Conservation (phyloP, 2,329 filamentous ascomycete genomes). For the Zopfia rhizophila region DNA sequence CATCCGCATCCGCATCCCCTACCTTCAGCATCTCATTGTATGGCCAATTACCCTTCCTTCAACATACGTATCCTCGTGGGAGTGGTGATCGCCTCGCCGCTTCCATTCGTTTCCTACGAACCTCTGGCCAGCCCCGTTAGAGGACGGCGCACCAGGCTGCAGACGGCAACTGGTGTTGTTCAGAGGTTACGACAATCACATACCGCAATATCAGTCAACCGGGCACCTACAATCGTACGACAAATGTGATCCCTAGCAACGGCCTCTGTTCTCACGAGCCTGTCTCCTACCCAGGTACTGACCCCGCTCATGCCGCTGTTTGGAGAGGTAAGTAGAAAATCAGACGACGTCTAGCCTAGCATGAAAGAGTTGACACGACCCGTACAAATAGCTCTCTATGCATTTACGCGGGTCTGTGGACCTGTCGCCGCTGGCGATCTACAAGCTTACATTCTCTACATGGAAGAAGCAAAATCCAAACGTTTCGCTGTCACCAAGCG, state of each 20-base stretch:
- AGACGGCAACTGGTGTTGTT: slow-evolving; percentile 73
- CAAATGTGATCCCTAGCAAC: slow-evolving; percentile 66
- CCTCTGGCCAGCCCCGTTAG: slow-evolving; percentile 45
- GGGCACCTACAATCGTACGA: slow-evolving; percentile 73
- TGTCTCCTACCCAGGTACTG: slow-evolving; percentile 67
- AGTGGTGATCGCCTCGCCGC: slow-evolving; percentile 17
- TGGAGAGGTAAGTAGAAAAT: slow-evolving; percentile 69
- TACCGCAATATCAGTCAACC: slow-evolving; percentile 70
- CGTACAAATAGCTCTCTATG: slow-evolving; percentile 68
- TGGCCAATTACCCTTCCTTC: no score
- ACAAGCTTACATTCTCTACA: slow-evolving; percentile 57
- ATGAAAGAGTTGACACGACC: slow-evolving; percentile 6
- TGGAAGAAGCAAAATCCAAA: no score
- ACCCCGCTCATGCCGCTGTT: slow-evolving; percentile 73
- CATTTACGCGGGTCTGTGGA: slow-evolving; percentile 77
- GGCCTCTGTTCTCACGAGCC: slow-evolving; percentile 65
- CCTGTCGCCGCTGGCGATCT: slow-evolving; percentile 75
- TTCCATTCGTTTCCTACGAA: slow-evolving; percentile 32
- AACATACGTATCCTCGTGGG: no score
- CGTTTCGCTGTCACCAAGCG: no score
- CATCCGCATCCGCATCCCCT: no score
- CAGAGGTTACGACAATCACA: slow-evolving; percentile 72
- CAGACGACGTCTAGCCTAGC: not conserved
- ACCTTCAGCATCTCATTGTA: no score
- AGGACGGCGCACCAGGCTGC: slow-evolving; percentile 44